phyloP scores from a whole-genome alignment of 768 basidiomycete species.

The Kwoniella newhampshirensis region DNA sequence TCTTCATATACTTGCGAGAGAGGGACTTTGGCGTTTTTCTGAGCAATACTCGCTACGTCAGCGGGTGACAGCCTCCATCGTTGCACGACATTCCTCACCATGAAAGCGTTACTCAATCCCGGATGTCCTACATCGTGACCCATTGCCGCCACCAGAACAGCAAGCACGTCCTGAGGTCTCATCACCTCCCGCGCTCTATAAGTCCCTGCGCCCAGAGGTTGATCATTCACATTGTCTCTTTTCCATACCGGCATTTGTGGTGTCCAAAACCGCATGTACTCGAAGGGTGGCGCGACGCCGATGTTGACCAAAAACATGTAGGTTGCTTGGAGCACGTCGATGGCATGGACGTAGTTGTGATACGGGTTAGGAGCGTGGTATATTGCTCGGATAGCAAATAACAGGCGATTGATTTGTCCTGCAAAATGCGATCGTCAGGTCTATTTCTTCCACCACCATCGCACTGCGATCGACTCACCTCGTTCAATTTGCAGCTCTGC shows the following conservation, averaged over 20 bases:
- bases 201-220: constrained; percentile 28
- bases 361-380: constrained; percentile 91
- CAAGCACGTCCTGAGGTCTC: constrained; percentile 71
- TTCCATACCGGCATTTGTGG: constrained; percentile 50
- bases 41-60: constrained; percentile 9
- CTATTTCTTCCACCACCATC: not conserved
- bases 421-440: constrained; percentile 52
- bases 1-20: constrained; percentile 84
- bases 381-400: constrained; percentile 83
- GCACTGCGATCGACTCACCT: constrained; percentile 40
- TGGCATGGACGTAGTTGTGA: constrained; percentile 95
- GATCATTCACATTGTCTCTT: constrained; percentile 21
- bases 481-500: constrained; percentile 48
- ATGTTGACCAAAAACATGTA: constrained; percentile 79
- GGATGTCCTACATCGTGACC: constrained; percentile 98
- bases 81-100: constrained; percentile 63
- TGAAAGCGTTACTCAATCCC: constrained; percentile 87
- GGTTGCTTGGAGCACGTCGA: constrained; percentile 91
- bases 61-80: no score
- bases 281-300: constrained; percentile 75
- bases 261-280: constrained; percentile 61
- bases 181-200: constrained; percentile 52
- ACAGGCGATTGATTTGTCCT: constrained; percentile 75
- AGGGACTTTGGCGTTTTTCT: constrained; percentile 93
- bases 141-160: constrained; percentile 84